A percentile compares a stretch with the other conserved stretches of the same genome.
These are phyloP conservation scores for Aureobasidium namibiae DNA, from an alignment of 2,329 filamentous ascomycete species.

Conservation along the genomic window DNA sequence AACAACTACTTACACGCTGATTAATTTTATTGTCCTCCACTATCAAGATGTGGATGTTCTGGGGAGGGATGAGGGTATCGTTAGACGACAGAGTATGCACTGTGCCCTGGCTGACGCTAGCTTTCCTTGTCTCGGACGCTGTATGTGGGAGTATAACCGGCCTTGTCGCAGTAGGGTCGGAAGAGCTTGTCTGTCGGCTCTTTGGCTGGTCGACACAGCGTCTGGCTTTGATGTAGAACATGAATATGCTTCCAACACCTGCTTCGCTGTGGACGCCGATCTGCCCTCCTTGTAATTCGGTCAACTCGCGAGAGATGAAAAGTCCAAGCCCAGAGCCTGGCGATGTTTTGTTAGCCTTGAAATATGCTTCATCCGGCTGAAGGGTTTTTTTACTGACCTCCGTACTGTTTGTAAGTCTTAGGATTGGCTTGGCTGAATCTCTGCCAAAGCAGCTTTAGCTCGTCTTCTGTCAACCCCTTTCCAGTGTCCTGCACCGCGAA, in stretches of 20 bases:
- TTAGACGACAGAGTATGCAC: background rate
- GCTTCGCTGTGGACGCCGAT: constrained; percentile 54
- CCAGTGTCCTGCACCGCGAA: constrained; percentile 31
- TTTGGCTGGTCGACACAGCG: constrained; percentile 24
- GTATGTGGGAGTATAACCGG: background rate
- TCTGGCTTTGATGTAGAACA: constrained; percentile 56
- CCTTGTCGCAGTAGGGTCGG: background rate
- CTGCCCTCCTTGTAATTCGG: constrained; percentile 59
- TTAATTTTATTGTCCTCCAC: constrained; percentile 27
- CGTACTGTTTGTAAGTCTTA: constrained; percentile 58
- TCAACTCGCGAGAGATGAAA: constrained; percentile 58
- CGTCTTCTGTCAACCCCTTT: constrained; percentile 26
- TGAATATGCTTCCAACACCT: constrained; percentile 56
- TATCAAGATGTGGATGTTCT: constrained; percentile 16
- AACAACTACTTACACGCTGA: constrained; percentile 11
- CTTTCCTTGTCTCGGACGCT: background rate
- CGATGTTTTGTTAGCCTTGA: too few species aligned
- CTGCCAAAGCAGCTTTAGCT: constrained; percentile 47
- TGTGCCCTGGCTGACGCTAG: background rate
- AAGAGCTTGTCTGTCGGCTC: background rate
- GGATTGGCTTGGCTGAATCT: constrained; percentile 62
- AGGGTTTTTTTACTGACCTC: too few species aligned
- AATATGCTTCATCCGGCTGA: too few species aligned
- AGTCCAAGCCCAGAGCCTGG: constrained; percentile 61
- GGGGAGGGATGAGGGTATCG: background rate